These are phyloP conservation scores for Entomortierella parvispora DNA, from an alignment of 192 early-diverging fungal genomes.

Conservation along the genomic window DNA sequence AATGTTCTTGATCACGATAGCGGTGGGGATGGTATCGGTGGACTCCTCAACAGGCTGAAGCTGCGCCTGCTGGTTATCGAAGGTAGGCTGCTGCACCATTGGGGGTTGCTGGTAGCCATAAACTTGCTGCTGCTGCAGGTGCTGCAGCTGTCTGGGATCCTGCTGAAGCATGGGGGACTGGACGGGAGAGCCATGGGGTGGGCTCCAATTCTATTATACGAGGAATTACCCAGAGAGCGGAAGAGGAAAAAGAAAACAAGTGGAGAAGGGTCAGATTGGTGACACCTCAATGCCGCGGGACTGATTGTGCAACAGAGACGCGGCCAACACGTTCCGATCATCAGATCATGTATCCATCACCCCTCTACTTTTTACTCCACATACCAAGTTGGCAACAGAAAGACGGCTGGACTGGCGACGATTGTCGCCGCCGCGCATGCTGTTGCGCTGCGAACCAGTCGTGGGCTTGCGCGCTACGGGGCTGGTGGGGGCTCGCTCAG, in stretches of 20 bases:
- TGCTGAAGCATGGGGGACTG: conserved; percentile 46
- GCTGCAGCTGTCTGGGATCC: conserved; percentile 32
- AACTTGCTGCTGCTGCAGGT: conserved; percentile 11
- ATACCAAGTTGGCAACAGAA: conserved; percentile 40
- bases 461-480: conserved; percentile 40
- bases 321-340: too few relatives aligned
- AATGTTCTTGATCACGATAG: conserved; percentile 88
- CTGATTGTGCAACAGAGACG: too few relatives aligned
- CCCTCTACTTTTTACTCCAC: conserved; percentile 1
- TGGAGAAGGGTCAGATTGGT: neutral
- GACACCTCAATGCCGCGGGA: too few relatives aligned
- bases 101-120: conserved; percentile 24
- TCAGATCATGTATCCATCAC: neutral
- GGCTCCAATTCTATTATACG: conserved; percentile 38
- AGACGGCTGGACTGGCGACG: conserved; percentile 47
- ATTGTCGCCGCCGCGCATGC: conserved; percentile 33
- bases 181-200: conserved; percentile 39
- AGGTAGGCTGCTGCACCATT: conserved; percentile 11
- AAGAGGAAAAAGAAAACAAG: neutral
- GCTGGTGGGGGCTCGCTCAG: conserved; percentile 34
- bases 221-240: neutral
- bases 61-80: conserved; percentile 10
- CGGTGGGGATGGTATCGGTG: conserved; percentile 71
- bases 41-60: conserved; percentile 18
- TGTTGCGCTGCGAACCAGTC: conserved; percentile 44